These are phyloP conservation scores for Paecilomyces fulvus DNA, from an alignment of 2,329 filamentous ascomycete genomes.

Conservation along the genomic window DNA sequence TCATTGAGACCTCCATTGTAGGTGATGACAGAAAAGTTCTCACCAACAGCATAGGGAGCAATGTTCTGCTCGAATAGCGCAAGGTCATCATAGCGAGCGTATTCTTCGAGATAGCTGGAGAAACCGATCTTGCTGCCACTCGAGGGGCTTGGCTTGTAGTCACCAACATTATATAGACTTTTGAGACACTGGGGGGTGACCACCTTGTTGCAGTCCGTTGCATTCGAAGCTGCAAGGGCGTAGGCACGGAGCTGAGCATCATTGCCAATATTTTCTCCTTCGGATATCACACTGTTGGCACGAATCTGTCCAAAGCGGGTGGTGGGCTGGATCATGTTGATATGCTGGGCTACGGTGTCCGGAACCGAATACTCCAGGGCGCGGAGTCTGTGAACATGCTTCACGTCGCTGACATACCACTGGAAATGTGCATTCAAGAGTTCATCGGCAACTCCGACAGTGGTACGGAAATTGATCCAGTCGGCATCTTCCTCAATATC, in stretches of 20 bases:
- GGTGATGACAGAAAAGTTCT: conserved; percentile 37
- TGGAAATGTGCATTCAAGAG: conserved; percentile 33
- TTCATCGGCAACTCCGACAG: conserved; percentile 27
- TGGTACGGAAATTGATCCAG: conserved; percentile 30
- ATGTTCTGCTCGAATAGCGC: conserved; percentile 30
- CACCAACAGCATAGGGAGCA: conserved; percentile 32
- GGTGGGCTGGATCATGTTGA: conserved; percentile 36
- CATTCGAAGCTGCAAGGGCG: conserved; percentile 7
- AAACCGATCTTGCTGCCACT: conserved; percentile 37
- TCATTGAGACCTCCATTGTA: conserved; percentile 35
- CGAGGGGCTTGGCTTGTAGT: conserved; percentile 28
- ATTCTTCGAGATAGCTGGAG: conserved; percentile 41
- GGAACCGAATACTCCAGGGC: conserved; percentile 36
- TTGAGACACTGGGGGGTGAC: conserved; percentile 42
- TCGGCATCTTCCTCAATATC: conserved; percentile 29
- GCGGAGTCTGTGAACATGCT: conserved; percentile 24
- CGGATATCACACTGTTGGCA: conserved; percentile 18
- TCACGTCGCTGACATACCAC: conserved; percentile 24
- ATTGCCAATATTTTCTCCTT: conserved; percentile 11
- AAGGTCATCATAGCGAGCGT: conserved; percentile 41
- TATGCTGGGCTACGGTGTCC: conserved; percentile 20
- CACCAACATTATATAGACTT: conserved; percentile 39
- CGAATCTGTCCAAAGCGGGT: conserved; percentile 33
- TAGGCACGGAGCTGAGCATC: conserved; percentile 14
- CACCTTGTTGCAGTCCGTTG: conserved; percentile 32